Evolutionary conservation across 2,329 filamentous ascomycete genomes (phyloP).

Genomic region (Verticillium isaacii): DNA sequence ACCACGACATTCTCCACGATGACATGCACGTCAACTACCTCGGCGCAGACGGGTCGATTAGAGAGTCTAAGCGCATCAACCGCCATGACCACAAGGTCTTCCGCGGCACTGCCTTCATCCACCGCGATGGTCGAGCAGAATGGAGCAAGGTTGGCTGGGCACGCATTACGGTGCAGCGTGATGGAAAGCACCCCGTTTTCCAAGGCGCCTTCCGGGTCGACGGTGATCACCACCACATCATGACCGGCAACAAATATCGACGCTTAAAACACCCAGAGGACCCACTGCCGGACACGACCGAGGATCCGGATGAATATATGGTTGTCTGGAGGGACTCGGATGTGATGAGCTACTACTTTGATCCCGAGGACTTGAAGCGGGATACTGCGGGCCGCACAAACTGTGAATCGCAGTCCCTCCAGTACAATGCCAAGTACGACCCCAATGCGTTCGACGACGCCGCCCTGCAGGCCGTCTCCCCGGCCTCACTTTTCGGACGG

Average conservation of each 20-base stretch:
- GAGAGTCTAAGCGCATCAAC: constrained; percentile 62
- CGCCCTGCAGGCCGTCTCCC: constrained; percentile 55
- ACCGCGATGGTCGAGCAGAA: constrained; percentile 50
- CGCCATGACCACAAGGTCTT: constrained; percentile 76
- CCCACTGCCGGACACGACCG: constrained; percentile 51
- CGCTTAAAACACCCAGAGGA: constrained; percentile 68
- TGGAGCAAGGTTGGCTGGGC: constrained; percentile 88
- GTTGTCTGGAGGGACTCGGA: constrained; percentile 91
- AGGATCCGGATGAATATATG: constrained; percentile 68
- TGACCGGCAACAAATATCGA: constrained; percentile 69
- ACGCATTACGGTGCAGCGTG: constrained; percentile 69
- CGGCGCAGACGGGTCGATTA: constrained; percentile 64
- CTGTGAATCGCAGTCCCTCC: constrained; percentile 71
- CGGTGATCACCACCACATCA: constrained; percentile 81
- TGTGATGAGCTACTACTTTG: constrained; percentile 42
- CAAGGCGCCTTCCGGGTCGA: constrained; percentile 83
- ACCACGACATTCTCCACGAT: constrained; percentile 80
- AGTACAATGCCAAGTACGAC: constrained; percentile 75
- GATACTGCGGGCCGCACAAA: constrained; percentile 36
- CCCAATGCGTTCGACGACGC: constrained; percentile 55
- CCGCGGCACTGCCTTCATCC: constrained; percentile 72
- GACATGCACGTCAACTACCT: constrained; percentile 72
- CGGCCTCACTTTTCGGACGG: constrained; percentile 66
- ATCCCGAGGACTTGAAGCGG: constrained; percentile 62
- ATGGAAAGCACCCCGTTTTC: constrained; percentile 77